Conservation (phyloP, 495 filamentous ascomycete species). For the Baudoinia panamericana region DNA sequence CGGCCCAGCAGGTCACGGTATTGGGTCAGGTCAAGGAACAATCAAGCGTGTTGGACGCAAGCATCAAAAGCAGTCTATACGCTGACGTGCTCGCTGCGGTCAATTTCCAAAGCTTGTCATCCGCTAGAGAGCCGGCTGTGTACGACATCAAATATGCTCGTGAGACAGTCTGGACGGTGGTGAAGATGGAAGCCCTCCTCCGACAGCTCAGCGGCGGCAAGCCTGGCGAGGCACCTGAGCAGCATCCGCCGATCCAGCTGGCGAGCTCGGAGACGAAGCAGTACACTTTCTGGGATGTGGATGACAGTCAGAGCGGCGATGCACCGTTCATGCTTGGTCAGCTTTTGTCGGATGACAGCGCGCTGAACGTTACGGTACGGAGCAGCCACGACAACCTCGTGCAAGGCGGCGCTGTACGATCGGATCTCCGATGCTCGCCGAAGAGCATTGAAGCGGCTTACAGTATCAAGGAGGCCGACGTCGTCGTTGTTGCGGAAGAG, state of each 20-base stretch:
- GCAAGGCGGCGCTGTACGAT: slow-evolving; percentile 70
- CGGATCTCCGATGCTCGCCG: slow-evolving; percentile 72
- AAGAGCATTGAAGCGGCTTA: slow-evolving; percentile 77
- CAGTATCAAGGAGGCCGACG: slow-evolving; percentile 61
- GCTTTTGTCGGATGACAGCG: slow-evolving; percentile 59
- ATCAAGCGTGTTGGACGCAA: slow-evolving; percentile 48
- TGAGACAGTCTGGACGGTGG: slow-evolving; percentile 67
- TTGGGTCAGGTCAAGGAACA: slow-evolving; percentile 49
- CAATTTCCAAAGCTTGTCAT: slow-evolving; percentile 50
- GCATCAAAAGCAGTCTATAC: slow-evolving; percentile 69
- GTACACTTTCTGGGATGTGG: slow-evolving; percentile 89
- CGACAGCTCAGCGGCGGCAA: slow-evolving; percentile 24
- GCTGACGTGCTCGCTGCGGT: slow-evolving; percentile 77
- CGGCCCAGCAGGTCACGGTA: slow-evolving; percentile 56
- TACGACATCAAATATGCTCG: slow-evolving; percentile 82
- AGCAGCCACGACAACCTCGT: slow-evolving; percentile 72
- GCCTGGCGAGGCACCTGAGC: slow-evolving; percentile 38
- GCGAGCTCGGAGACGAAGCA: slow-evolving; percentile 46
- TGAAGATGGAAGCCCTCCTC: slow-evolving; percentile 56
- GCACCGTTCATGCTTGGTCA: slow-evolving; percentile 56
- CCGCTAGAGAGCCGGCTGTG: slow-evolving; percentile 44
- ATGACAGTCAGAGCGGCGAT: slow-evolving; percentile 51
- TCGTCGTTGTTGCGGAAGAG: slow-evolving; percentile 63
- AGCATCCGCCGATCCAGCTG: slow-evolving; percentile 34
- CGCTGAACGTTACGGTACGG: slow-evolving; percentile 63